Base-by-base conservation (phyloP, 2,329 filamentous ascomycete species). In the Penicillium sp. region DNA sequence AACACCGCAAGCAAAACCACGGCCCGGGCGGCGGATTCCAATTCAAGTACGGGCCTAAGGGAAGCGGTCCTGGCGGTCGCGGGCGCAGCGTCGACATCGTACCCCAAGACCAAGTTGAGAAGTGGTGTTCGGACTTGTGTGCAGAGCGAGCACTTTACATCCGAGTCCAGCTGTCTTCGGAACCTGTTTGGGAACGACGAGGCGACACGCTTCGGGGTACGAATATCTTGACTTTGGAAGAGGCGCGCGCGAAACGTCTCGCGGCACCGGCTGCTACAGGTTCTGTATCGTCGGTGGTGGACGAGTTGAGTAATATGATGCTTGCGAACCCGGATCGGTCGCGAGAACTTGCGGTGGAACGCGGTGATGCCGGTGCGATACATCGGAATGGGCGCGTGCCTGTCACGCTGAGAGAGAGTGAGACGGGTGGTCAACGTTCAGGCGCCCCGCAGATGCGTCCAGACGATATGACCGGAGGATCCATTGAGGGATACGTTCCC, bases 101-200 rank as follows among this genome's bases (percentile, higher is more conserved):
- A 24, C 82, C 85, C 55, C 84, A 82, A 49, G 84, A 86, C 61
- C 86, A 91, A 67, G 74, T 92, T 14, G 90, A 94, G 75, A 89
- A 87, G 74, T 99, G 92, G 91, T 99, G 94, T 73, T 90, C 87
- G 0, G 81, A 87, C 51, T 81, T 81, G 38, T 99, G 94, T 75
- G 90, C 90, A 2, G 84, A 85, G 60, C 83, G 90, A 46, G 92
- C 90, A 2, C 79, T 96, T 61, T 96, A 92, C 72, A 81, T 97
- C 64, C 90, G 92, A 67, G 89, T 95, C 22, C 94, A 99, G 79
- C 83, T 97, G 38, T 88, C 84, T 61, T 89, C 94, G 68, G 87
- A 89, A 58, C 91, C 92, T 0, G 90, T 90, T 0, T 96, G 92
- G 91, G 86, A 94, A 73, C 82, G 92, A 49, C 83, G 83, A 5